These are phyloP conservation scores for Cryptococcus sp. DNA, from an alignment of 1,284 basidiomycete species.

Conservation along the genomic window DNA sequence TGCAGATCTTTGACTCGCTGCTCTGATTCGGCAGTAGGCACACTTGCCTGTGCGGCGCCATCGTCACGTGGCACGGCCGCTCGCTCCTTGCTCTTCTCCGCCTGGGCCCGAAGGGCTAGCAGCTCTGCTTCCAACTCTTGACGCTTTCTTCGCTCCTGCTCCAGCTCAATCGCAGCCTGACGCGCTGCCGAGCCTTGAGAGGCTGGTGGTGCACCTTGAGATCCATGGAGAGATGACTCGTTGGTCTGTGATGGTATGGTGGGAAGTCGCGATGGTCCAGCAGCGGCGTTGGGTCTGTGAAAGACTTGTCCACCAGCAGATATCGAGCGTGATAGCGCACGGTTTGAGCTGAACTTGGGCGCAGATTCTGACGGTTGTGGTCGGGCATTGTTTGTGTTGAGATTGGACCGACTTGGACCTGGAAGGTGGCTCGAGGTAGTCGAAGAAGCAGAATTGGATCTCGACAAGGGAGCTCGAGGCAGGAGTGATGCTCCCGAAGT, in stretches of 20 bases:
- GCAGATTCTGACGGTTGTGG: background rate
- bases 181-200: conserved; percentile 39
- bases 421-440: background rate
- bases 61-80: conserved; percentile 3
- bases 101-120: conserved; percentile 7
- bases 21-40: conserved; percentile 6
- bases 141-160: conserved; percentile 29
- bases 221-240: conserved; percentile 6
- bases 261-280: conserved; percentile 23
- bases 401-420: background rate
- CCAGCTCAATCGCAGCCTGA: conserved; percentile 35
- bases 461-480: conserved; percentile 12
- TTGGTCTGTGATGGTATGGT: conserved; percentile 35
- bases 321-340: conserved; percentile 33
- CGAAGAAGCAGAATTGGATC: conserved; percentile 16
- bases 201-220: conserved; percentile 17
- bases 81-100: conserved; percentile 3
- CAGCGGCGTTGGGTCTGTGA: conserved; percentile 6
- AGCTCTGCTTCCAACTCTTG: conserved; percentile 30
- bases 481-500: background rate
- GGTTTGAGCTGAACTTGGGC: conserved; percentile 6
- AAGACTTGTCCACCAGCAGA: conserved; percentile 37
- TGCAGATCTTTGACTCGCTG: conserved; percentile 25
- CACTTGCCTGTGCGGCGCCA: conserved; percentile 1
- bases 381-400: background rate